Evolutionary conservation across 345 rosid genomes (phyloP), one percentile per base, ranked within the genome.

Genomic region (Brassica nigra): DNA sequence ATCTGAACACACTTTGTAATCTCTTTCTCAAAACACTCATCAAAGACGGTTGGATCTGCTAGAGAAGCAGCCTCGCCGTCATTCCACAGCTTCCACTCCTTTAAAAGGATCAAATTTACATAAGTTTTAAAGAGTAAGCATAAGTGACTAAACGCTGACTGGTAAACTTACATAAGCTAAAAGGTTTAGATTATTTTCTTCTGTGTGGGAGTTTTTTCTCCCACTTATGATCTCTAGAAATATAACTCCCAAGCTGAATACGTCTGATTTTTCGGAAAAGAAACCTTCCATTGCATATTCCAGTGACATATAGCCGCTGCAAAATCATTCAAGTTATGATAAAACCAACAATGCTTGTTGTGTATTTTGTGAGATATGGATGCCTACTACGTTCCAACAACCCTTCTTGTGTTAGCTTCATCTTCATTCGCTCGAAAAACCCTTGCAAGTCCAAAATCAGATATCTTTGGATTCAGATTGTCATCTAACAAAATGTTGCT

Each of bases 401-500:
- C 82, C 42, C 86, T 84, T 68, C 12, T 58, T 2, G 89, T 88
- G 39, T 83, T 82, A 15, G 83, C 87, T 75, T 84, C 85, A 79
- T 82, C 77, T 71, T 85, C 80, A 44, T 81, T 81, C 2, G 6
- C 76, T 27, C 64, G 71, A 33, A 85, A 86, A 69, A 87, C 66
- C 71, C 78, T 80, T 0, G 89, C 92, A 69, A 80, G 84, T 6
- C 86, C 90, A 8, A 88, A 88, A 67, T 84, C 87, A 11, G 82
- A 85, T 70, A 88, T 87, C n/a, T 80, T 88, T 0, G 90, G 87
- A 20, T 85, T 85, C 6, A 85, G 34, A 52, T 83, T 74, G 20
- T 88, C 83, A 71, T 88, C 91, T 30, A 88, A 80, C 71, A 88
- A 77, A 49, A 88, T 83, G 66, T 86, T 86, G 61, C 89, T 79